These are phyloP conservation scores for Gnomoniopsis smithogilvyi DNA, from an alignment of 2,329 filamentous ascomycete species.

Conservation along the genomic window DNA sequence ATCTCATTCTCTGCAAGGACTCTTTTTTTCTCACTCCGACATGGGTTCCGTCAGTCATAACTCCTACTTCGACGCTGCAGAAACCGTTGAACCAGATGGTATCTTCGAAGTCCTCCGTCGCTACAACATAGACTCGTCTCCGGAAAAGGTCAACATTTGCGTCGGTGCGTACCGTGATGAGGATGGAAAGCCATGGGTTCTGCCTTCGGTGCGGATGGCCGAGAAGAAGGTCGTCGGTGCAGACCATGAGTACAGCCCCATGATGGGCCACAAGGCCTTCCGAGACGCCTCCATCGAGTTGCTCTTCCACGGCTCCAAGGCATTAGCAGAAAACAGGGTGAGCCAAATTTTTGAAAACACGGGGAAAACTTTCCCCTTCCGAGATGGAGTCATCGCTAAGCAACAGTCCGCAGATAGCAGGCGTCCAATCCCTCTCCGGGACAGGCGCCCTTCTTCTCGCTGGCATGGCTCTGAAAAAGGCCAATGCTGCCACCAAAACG, in stretches of 20 bases:
- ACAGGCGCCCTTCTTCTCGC: conserved; percentile 37
- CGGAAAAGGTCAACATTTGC: conserved; percentile 35
- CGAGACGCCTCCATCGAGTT: conserved; percentile 30
- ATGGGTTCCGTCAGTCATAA: conserved; percentile 13
- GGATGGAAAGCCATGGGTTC: conserved; percentile 34
- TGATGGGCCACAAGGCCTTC: conserved; percentile 31
- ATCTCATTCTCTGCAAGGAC: neutral
- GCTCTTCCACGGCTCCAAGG: conserved; percentile 26
- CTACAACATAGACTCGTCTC: conserved; percentile 28
- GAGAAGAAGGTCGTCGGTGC: conserved; percentile 19
- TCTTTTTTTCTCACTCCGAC: too few species aligned
- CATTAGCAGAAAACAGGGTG: conserved; percentile 27
- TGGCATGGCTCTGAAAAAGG: conserved; percentile 29
- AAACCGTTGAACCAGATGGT: conserved; percentile 15
- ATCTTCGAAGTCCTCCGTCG: conserved; percentile 18
- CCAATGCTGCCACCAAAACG: conserved; percentile 22
- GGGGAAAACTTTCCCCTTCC: neutral
- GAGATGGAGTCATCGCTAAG: neutral
- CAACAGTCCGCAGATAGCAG: conserved; percentile 1
- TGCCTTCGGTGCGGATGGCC: conserved; percentile 33
- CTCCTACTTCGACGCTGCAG: conserved; percentile 14
- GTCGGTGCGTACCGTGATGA: conserved; percentile 37
- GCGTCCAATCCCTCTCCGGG: conserved; percentile 35
- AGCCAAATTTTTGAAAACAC: conserved; percentile 1
- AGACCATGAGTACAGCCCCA: conserved; percentile 36